These are phyloP conservation scores for Bruguiera parviflora DNA, from an alignment of 345 rosid species.

Conservation along the genomic window DNA sequence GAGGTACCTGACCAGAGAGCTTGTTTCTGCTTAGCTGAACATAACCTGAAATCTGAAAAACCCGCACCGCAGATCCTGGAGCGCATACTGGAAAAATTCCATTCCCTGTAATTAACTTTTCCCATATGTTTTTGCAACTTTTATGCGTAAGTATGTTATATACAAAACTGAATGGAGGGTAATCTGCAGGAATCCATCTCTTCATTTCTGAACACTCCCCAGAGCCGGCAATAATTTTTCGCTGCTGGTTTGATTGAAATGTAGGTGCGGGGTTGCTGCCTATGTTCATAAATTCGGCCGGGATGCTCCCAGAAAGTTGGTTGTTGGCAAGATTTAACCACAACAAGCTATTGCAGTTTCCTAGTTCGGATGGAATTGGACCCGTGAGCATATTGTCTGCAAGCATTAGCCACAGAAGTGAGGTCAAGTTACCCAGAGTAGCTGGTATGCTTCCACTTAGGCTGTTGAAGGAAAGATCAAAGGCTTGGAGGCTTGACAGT, in stretches of 20 bases:
- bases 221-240: conserved; percentile 44
- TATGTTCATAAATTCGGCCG: conserved; percentile 52
- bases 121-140: conserved; percentile 78
- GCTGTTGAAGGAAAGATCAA: conserved; percentile 78
- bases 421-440: conserved; percentile 62
- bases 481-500: conserved; percentile 54
- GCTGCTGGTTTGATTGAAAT: conserved; percentile 45
- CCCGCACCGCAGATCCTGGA: conserved; percentile 32
- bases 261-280: conserved; percentile 57
- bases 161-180: conserved; percentile 79
- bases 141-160: conserved; percentile 61
- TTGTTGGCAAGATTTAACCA: conserved; percentile 91
- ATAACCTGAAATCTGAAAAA: conserved; percentile 60
- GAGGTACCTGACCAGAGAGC: conserved; percentile 63
- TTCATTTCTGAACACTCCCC: conserved; percentile 76
- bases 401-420: conserved; percentile 88
- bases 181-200: conserved; percentile 96
- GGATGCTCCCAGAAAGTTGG: conserved; percentile 57
- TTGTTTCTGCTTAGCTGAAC: conserved; percentile 69
- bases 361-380: conserved; percentile 63
- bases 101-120: conserved; percentile 58
- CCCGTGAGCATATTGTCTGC: conserved; percentile 70
- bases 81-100: conserved; percentile 64
- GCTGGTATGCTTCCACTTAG: conserved; percentile 66
- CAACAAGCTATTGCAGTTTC: conserved; percentile 75